A percentile compares a stretch with the other conserved stretches of the same genome.
Evolutionary conservation across 148 eudicot genomes (phyloP).

Genomic region (Vaccinium macrocarpon): DNA sequence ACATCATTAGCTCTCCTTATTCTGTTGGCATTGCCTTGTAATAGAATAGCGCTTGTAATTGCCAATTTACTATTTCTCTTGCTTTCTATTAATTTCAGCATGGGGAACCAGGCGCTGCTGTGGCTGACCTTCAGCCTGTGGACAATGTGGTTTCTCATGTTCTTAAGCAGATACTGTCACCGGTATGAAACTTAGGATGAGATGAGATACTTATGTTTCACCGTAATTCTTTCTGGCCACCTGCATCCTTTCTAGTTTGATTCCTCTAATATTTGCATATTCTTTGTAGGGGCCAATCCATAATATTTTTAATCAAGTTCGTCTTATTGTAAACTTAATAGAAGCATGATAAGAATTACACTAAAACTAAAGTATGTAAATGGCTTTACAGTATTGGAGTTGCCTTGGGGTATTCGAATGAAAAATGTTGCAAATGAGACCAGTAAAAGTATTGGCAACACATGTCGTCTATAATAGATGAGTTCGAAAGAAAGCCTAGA

Average conservation of each 20-base stretch:
- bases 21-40: not conserved
- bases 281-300: not conserved
- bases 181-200: slow-evolving; percentile 43
- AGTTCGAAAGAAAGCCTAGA: too few species aligned
- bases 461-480: too few species aligned
- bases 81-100: slow-evolving; percentile 49
- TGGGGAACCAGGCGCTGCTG: slow-evolving; percentile 98
- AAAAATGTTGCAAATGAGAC: not conserved
- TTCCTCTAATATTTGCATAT: not conserved
- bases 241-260: not conserved
- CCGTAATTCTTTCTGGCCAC: not conserved
- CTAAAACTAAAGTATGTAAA: not conserved
- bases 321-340: not conserved
- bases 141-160: slow-evolving; percentile 84
- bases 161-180: slow-evolving; percentile 73
- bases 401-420: not conserved
- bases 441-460: not conserved
- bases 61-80: not conserved
- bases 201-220: not conserved
- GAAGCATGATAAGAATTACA: not conserved
- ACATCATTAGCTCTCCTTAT: not conserved
- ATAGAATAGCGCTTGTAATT: not conserved
- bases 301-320: not conserved
- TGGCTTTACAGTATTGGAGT: not conserved
- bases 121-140: slow-evolving; percentile 83